Conservation (phyloP, 148 eudicot species). For the Dianthus caryophyllus region DNA sequence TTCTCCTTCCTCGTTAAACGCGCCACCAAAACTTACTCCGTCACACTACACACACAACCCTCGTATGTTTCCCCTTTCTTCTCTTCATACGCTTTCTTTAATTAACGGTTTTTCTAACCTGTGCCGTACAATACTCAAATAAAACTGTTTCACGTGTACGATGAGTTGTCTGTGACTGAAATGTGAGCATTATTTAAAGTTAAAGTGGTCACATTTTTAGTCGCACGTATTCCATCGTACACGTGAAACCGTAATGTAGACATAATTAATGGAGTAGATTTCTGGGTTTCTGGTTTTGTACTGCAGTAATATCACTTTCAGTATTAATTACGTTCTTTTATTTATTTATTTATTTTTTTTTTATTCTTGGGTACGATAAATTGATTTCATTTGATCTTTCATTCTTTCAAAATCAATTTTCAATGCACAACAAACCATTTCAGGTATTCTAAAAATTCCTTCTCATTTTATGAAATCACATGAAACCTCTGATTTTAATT, state of each 20-base stretch:
- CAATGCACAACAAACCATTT: neutral
- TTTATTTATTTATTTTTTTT: too few species aligned
- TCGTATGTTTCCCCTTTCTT: constrained; percentile 2
- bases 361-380: neutral
- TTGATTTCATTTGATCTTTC: neutral
- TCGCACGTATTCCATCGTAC: too few species aligned
- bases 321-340: constrained; percentile 13
- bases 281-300: constrained; percentile 4
- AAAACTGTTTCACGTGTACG: too few species aligned
- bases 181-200: too few species aligned
- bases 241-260: too few species aligned
- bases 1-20: neutral
- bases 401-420: constrained; percentile 5
- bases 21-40: neutral
- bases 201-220: neutral
- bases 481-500: neutral
- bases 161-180: too few species aligned
- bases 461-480: neutral
- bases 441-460: neutral
- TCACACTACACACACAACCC: neutral
- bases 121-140: too few species aligned
- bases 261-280: neutral
- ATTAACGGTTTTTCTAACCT: too few species aligned
- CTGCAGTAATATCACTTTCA: neutral
- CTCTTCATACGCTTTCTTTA: constrained; percentile 6